phyloP scores from a whole-genome alignment of 257 asterid genomes.

The Fraxinus pennsylvanica region DNA sequence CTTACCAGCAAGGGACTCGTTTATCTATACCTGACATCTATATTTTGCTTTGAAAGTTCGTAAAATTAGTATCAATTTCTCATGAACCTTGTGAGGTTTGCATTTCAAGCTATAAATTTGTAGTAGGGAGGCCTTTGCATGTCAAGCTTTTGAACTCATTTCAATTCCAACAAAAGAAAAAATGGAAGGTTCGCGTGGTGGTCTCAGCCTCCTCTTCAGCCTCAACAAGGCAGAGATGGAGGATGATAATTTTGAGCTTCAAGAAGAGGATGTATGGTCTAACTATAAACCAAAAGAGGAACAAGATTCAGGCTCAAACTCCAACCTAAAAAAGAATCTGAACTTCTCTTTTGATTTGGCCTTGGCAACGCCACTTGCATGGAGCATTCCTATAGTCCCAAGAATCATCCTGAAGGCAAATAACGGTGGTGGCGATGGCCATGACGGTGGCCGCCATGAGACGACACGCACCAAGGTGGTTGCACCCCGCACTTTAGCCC shows the following conservation, averaged over 20 bases:
- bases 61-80: slow-evolving; percentile 6
- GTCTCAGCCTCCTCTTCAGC: background rate
- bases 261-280: slow-evolving; percentile 43
- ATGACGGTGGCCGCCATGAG: slow-evolving; percentile 10
- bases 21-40: slow-evolving; percentile 34
- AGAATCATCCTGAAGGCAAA: slow-evolving; percentile 22
- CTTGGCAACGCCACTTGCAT: slow-evolving; percentile 27
- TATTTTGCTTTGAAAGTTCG: slow-evolving; percentile 10
- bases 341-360: slow-evolving; percentile 5
- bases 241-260: slow-evolving; percentile 32
- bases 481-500: slow-evolving; percentile 25
- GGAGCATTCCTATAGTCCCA: slow-evolving; percentile 20
- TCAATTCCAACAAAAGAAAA: background rate
- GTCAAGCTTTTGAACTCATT: background rate
- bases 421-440: background rate
- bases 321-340: slow-evolving; percentile 13
- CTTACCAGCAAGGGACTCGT: slow-evolving; percentile 25
- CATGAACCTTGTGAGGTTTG: slow-evolving; percentile 9
- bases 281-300: slow-evolving; percentile 23
- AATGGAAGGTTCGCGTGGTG: slow-evolving; percentile 19
- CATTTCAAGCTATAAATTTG: background rate
- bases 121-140: too few relatives aligned
- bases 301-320: slow-evolving; percentile 13
- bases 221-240: slow-evolving; percentile 3
- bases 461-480: background rate